These are phyloP conservation scores for Phytophthora palmivora DNA, from an alignment of 352 stramenopile species.

Conservation along the genomic window DNA sequence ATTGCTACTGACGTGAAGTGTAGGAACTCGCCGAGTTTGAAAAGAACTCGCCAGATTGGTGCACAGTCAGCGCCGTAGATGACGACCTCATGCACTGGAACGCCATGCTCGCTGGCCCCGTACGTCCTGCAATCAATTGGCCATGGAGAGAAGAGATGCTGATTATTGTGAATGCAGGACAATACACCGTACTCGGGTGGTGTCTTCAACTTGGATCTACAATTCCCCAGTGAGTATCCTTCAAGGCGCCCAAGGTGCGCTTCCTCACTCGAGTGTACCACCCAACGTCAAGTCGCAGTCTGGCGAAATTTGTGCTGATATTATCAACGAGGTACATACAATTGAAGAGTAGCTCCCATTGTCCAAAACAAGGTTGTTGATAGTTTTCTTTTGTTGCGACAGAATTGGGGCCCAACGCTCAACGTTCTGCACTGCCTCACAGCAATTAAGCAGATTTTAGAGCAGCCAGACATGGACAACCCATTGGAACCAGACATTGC, in stretches of 20 bases:
- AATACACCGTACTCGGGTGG: conserved; percentile 88
- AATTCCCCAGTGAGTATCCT: conserved; percentile 97
- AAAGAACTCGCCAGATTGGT: conserved; percentile 91
- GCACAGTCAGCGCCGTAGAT: conserved; percentile 85
- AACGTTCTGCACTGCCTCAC: conserved; percentile 93
- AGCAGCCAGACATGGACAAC: conserved; percentile 96
- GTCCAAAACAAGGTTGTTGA: neutral
- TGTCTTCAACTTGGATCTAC: conserved; percentile 95
- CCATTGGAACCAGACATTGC: conserved; percentile 97
- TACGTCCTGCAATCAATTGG: conserved; percentile 40
- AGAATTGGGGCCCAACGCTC: conserved; percentile 96
- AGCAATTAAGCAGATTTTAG: conserved; percentile 95
- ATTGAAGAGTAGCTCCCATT: neutral
- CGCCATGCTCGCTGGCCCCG: conserved; percentile 89
- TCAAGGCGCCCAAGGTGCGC: conserved; percentile 93
- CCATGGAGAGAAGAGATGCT: neutral
- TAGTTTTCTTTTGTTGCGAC: neutral
- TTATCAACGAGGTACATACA: conserved; percentile 88
- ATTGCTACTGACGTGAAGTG: neutral
- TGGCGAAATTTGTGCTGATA: conserved; percentile 96
- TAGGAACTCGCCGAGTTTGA: conserved; percentile 90
- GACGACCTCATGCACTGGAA: conserved; percentile 93
- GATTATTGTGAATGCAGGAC: conserved; percentile 54
- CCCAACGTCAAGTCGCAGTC: conserved; percentile 96
- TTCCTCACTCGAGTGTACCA: conserved; percentile 97